Conservation (phyloP, 441 rosid genomes). For the Hura crepitans region DNA sequence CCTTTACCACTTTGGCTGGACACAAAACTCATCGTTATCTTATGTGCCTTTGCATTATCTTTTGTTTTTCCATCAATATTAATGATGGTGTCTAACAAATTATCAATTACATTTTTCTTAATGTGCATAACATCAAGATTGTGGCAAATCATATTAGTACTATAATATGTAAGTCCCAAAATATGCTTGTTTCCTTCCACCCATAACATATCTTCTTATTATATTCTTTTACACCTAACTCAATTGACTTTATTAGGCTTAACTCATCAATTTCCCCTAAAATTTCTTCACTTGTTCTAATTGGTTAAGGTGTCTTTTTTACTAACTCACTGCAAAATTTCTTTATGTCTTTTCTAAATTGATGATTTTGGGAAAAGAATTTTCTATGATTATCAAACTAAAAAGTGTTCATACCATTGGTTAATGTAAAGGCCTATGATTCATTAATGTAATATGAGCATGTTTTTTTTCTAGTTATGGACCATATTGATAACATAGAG, state of each 20-base stretch:
- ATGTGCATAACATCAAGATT: background rate
- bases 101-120: background rate
- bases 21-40: background rate
- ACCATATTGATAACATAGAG: background rate
- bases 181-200: background rate
- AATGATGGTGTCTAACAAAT: background rate
- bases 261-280: background rate
- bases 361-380: background rate
- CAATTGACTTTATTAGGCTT: background rate
- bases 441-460: background rate
- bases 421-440: background rate
- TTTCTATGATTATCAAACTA: background rate
- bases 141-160: background rate
- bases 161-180: background rate
- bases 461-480: background rate
- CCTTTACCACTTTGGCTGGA: background rate
- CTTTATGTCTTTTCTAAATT: background rate
- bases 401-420: background rate
- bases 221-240: background rate
- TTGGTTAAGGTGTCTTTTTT: background rate
- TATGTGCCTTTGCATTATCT: background rate
- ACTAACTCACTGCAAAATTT: background rate
- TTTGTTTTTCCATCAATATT: background rate
- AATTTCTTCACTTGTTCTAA: background rate
- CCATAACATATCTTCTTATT: background rate